A percentile compares a stretch with the other conserved stretches of the same genome.
Evolutionary conservation across 306 rosid species (phyloP).

Genomic region (Sophora flavescens): DNA sequence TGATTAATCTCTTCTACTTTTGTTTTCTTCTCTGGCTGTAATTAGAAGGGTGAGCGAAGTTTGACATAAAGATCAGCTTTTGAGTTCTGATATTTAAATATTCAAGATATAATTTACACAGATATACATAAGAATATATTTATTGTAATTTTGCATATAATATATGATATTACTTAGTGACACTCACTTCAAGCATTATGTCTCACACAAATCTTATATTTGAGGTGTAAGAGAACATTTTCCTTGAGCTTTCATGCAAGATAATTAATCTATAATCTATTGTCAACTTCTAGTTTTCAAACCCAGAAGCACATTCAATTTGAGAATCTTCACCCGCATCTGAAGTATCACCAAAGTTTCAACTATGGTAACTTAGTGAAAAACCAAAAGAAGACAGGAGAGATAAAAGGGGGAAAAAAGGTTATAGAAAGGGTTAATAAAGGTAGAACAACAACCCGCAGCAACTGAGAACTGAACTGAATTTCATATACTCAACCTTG

Average conservation of each 20-base stretch:
- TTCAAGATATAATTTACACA: neutral
- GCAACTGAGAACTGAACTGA: conserved; percentile 31
- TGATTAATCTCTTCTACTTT: neutral
- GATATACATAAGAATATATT: no score
- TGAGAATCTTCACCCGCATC: conserved; percentile 33
- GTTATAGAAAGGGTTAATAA: conserved; percentile 7
- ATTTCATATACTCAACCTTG: conserved; percentile 41
- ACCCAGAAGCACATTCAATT: conserved; percentile 22
- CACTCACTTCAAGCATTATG: neutral
- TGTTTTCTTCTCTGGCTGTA: neutral
- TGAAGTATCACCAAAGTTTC: conserved; percentile 20
- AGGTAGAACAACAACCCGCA: conserved; percentile 46
- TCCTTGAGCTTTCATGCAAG: neutral
- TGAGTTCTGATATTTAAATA: neutral
- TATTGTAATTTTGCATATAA: no score
- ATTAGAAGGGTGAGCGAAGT: neutral
- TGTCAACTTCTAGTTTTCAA: conserved; percentile 3
- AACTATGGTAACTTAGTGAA: conserved; percentile 32
- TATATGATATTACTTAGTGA: neutral
- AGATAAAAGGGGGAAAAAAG: neutral
- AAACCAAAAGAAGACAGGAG: neutral
- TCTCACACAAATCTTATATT: neutral
- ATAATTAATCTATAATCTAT: conserved; percentile 5
- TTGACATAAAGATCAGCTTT: neutral
- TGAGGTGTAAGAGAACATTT: no score